Evolutionary conservation across 148 eudicot species (phyloP).

Genomic region (Limonium bicolor): DNA sequence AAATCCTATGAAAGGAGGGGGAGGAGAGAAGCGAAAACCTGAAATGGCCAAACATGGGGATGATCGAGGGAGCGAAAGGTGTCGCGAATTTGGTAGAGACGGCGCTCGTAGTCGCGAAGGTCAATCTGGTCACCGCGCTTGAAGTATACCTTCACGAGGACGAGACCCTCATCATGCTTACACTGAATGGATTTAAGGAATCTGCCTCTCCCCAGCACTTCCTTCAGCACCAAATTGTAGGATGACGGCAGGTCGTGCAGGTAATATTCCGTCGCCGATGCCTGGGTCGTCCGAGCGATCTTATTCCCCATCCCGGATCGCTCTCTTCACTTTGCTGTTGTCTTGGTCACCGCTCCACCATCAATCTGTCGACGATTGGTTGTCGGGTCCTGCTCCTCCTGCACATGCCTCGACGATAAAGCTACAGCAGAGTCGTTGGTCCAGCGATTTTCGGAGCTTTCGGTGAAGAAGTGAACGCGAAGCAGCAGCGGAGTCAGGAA

Average conservation of each 20-base stretch:
- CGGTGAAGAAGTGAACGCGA: too few species aligned
- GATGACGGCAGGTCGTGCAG: conserved; percentile 94
- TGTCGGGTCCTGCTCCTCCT: too few species aligned
- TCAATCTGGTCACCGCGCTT: conserved; percentile 85
- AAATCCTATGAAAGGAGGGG: neutral
- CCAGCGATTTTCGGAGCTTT: too few species aligned
- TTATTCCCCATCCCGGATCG: conserved; percentile 75
- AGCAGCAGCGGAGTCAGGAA: too few species aligned
- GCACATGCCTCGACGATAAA: too few species aligned
- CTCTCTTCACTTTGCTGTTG: too few species aligned
- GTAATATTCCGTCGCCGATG: conserved; percentile 86
- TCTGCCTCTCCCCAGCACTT: conserved; percentile 73
- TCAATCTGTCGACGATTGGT: too few species aligned
- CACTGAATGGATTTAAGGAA: conserved; percentile 88
- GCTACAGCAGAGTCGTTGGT: too few species aligned
- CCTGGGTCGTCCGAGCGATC: conserved; percentile 90
- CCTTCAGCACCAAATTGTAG: conserved; percentile 76
- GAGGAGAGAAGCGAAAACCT: conserved; percentile 27
- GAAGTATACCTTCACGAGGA: conserved; percentile 83
- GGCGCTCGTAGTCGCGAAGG: conserved; percentile 62
- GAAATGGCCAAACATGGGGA: conserved; percentile 95
- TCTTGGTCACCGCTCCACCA: too few species aligned
- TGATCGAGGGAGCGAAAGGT: conserved; percentile 46
- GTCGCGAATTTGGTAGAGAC: conserved; percentile 39
- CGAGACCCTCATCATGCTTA: conserved; percentile 89